A percentile compares a stretch with the other conserved stretches of the same genome.
phyloP scores from a whole-genome alignment of 2,329 filamentous ascomycete genomes.

The Microdochium trichocladiopsis region DNA sequence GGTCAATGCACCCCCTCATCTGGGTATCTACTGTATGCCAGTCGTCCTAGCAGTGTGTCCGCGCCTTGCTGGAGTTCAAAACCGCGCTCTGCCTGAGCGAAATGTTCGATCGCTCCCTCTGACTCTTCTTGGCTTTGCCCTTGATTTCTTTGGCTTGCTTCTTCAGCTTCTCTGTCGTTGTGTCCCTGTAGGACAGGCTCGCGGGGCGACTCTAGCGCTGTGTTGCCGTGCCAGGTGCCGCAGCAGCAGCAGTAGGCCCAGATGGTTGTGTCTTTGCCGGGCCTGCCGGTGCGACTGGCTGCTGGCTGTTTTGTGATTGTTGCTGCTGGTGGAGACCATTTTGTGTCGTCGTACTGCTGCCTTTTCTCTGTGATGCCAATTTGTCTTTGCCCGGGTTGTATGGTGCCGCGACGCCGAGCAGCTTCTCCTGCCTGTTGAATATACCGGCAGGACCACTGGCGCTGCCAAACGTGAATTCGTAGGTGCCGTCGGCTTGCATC shows the following conservation, averaged over 20 bases:
- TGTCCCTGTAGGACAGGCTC: not conserved
- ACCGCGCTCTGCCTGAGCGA: not conserved
- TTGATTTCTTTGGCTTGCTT: not conserved
- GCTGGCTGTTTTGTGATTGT: not conserved
- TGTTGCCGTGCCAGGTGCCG: not conserved
- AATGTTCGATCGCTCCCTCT: not conserved
- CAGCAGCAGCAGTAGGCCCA: not conserved
- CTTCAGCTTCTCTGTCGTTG: not conserved
- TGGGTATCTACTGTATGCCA: no score
- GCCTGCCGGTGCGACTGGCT: no score
- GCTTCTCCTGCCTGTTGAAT: constrained; percentile 28
- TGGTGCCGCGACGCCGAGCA: constrained; percentile 47
- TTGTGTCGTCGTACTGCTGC: not conserved
- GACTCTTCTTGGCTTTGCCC: not conserved
- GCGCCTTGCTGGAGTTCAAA: not conserved
- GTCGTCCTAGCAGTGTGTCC: not conserved
- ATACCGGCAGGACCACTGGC: not conserved
- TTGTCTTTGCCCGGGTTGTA: constrained; percentile 47
- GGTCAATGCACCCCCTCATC: no score
- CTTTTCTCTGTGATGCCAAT: constrained; percentile 14
- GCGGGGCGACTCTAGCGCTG: not conserved
- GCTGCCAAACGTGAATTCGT: constrained; percentile 39
- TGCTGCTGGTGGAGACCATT: not conserved
- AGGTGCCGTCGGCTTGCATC: constrained; percentile 34
- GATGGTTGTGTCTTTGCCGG: not conserved